A percentile compares a stretch with the other conserved stretches of the same genome.
Evolutionary conservation across 352 stramenopile genomes (phyloP).

Genomic region (Pythium periplocum): DNA sequence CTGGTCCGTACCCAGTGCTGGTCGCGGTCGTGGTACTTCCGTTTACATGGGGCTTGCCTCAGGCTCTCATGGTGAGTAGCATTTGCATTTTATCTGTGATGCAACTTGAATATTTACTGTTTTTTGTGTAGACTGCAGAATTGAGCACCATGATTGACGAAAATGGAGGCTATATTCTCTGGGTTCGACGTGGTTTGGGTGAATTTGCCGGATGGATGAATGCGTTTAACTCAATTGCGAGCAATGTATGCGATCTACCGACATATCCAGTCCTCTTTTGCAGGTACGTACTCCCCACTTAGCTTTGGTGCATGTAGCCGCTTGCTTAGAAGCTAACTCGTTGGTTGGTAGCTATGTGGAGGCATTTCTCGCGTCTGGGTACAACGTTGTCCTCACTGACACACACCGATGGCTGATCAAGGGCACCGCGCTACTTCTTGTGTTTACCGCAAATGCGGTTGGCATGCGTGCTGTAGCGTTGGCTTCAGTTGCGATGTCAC

Average conservation of each 20-base stretch:
- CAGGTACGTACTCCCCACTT: conserved; percentile 23
- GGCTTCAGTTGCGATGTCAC: conserved; percentile 73
- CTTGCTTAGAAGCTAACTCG: not conserved
- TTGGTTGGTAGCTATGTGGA: conserved; percentile 53
- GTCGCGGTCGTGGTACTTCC: conserved; percentile 66
- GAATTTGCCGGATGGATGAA: conserved; percentile 82
- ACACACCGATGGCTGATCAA: conserved; percentile 71
- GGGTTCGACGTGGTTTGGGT: conserved; percentile 75
- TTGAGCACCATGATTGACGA: conserved; percentile 83
- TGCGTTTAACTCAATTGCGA: conserved; percentile 80
- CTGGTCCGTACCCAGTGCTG: conserved; percentile 63
- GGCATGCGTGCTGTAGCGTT: conserved; percentile 75
- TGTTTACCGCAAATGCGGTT: conserved; percentile 65
- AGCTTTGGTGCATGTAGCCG: not conserved
- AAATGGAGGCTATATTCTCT: conserved; percentile 83
- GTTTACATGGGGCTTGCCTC: conserved; percentile 79
- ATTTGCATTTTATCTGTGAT: too few relatives aligned
- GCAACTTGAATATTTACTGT: too few relatives aligned
- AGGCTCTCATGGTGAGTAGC: conserved; percentile 67
- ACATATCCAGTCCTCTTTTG: conserved; percentile 83
- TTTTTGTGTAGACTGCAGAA: conserved; percentile 50
- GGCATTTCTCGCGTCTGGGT: conserved; percentile 63
- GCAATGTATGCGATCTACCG: conserved; percentile 80
- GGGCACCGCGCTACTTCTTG: conserved; percentile 52
- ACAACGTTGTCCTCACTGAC: conserved; percentile 41